These are phyloP conservation scores for Epichloe festucae DNA, from an alignment of 2,329 filamentous ascomycete species.

Conservation along the genomic window DNA sequence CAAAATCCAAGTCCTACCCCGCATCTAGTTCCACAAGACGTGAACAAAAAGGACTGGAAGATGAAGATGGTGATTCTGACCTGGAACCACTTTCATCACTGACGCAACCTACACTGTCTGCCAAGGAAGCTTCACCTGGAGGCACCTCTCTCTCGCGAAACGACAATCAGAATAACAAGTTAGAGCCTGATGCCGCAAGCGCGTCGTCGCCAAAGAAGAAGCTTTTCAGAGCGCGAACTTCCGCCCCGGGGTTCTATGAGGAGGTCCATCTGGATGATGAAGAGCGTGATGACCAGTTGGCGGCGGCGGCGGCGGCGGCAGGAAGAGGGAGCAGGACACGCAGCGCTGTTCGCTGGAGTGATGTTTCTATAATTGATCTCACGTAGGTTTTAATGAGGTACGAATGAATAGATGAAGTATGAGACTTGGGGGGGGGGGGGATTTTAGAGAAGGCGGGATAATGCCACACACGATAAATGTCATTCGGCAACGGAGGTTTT, in stretches of 20 bases:
- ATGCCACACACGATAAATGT: neutral
- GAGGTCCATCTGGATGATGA: constrained; percentile 16
- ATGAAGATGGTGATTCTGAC: constrained; percentile 6
- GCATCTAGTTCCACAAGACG: neutral
- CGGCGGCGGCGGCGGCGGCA: constrained; percentile 7
- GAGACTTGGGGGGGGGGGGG: no score
- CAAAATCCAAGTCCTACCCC: neutral
- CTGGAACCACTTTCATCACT: constrained; percentile 3
- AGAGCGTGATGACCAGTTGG: constrained; percentile 14
- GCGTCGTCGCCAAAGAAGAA: constrained; percentile 21
- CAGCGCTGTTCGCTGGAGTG: constrained; percentile 16
- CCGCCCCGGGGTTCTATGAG: constrained; percentile 26
- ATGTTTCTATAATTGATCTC: constrained; percentile 21
- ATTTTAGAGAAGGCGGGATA: no score
- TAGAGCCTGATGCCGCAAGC: neutral
- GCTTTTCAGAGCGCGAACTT: constrained; percentile 24
- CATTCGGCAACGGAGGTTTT: neutral
- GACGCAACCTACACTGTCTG: neutral
- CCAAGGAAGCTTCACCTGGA: neutral
- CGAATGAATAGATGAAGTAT: no score
- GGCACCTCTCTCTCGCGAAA: neutral
- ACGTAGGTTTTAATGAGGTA: constrained; percentile 7
- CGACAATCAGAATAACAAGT: neutral
- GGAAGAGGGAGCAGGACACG: constrained; percentile 8
- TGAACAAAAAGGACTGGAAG: neutral